Percentiles rank a stretch among this genome's conserved stretches.
These are phyloP conservation scores for Coemansia sp. DNA, from an alignment of 192 early-diverging fungal genomes.

Conservation along the genomic window DNA sequence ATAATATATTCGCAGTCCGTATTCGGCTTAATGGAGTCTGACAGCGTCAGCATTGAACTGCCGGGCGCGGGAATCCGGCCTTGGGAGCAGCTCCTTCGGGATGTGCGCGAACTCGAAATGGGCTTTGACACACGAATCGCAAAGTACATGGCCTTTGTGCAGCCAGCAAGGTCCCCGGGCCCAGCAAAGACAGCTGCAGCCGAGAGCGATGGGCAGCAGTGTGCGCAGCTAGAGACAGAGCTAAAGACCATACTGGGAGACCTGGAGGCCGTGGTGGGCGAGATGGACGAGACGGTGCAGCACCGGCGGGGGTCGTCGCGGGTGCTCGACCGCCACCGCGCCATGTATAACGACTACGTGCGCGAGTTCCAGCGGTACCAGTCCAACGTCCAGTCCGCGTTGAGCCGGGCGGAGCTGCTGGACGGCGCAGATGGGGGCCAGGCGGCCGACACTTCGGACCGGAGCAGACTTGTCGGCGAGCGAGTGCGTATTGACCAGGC, in stretches of 20 bases:
- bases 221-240: constrained; percentile 26
- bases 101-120: constrained; percentile 43
- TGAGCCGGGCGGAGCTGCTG: constrained; percentile 24
- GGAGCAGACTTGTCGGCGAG: constrained; percentile 35
- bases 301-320: constrained; percentile 31
- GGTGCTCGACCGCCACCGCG: constrained; percentile 41
- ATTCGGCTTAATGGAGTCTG: constrained; percentile 15
- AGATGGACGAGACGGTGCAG: constrained; percentile 42
- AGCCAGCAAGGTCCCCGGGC: constrained; percentile 22
- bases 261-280: constrained; percentile 32
- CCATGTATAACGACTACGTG: constrained; percentile 34
- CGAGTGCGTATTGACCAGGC: constrained; percentile 38
- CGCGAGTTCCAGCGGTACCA: constrained; percentile 44
- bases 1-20: no score
- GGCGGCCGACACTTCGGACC: constrained; percentile 13
- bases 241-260: constrained; percentile 30
- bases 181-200: not conserved
- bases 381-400: constrained; percentile 31
- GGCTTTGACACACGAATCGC: constrained; percentile 43
- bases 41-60: constrained; percentile 38
- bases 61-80: constrained; percentile 38
- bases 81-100: constrained; percentile 41
- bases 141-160: constrained; percentile 44
- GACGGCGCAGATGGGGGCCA: not conserved
- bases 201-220: constrained; percentile 17